These are phyloP conservation scores for Clarireedia hainanense DNA, from an alignment of 2,329 filamentous ascomycete genomes.

Conservation along the genomic window DNA sequence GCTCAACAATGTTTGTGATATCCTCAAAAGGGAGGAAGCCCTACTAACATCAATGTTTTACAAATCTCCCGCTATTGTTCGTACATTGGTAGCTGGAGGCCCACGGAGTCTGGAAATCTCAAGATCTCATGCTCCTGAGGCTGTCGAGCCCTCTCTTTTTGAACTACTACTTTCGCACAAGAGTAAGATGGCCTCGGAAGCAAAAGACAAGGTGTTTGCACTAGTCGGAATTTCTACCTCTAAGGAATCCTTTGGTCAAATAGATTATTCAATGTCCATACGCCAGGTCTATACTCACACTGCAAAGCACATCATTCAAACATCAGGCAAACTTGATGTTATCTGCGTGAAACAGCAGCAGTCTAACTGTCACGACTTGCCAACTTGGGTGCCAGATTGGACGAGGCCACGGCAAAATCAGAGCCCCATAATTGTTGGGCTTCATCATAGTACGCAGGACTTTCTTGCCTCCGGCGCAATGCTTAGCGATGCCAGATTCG, in stretches of 20 bases:
- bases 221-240: slow-evolving; percentile 22
- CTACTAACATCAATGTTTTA: slow-evolving; percentile 16
- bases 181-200: slow-evolving; percentile 24
- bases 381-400: slow-evolving; percentile 25
- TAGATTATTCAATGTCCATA: slow-evolving; percentile 20
- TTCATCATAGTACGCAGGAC: slow-evolving; percentile 18
- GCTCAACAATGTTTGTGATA: slow-evolving; percentile 24
- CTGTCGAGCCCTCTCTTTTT: slow-evolving; percentile 16
- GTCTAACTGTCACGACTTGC: slow-evolving; percentile 10
- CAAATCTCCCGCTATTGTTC: slow-evolving; percentile 12
- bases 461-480: slow-evolving; percentile 19
- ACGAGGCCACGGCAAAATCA: slow-evolving; percentile 12
- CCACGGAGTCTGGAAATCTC: slow-evolving; percentile 21
- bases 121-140: slow-evolving; percentile 12
- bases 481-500: slow-evolving; percentile 12
- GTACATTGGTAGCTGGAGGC: slow-evolving; percentile 19
- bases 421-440: slow-evolving; percentile 14
- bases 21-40: slow-evolving; percentile 12
- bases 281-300: slow-evolving; percentile 20
- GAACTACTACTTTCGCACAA: slow-evolving; percentile 24
- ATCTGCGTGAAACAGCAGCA: slow-evolving; percentile 23
- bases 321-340: slow-evolving; percentile 18
- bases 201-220: slow-evolving; percentile 26
- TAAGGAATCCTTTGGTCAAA: slow-evolving; percentile 14
- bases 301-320: slow-evolving; percentile 20